Base-by-base conservation (phyloP, 352 stramenopile species). In the Phytophthora nicotianae region DNA sequence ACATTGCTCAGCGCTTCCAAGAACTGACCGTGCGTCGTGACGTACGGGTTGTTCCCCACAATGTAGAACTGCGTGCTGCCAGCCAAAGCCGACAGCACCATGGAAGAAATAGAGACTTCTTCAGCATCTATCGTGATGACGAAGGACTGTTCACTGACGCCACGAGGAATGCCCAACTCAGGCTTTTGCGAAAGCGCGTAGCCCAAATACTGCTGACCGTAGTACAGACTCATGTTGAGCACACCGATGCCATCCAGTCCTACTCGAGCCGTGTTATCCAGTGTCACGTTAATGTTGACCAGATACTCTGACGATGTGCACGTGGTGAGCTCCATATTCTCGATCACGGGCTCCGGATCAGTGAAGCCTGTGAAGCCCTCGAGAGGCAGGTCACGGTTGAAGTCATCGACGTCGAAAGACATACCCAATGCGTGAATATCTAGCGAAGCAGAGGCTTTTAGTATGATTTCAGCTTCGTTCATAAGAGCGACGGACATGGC, bases 161-260 rank as follows among this genome's bases (percentile, higher is more conserved):
- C 82, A n/a, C 82, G 76, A 23, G 78, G 78, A 19, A 88, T 70
- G 7, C 78, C 78, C 23, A 78, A 46, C 16, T 74, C 57, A 11
- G 78, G 67, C 5, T 80, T 57, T 19, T 60, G 53, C 19, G 78
- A 86, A 14, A 86, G 17, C 0, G 77, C 77, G 64, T 85, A 88
- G 53, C 82, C 82, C 21, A 91, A 57, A 50, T 87, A 90, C 16
- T 83, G 53, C 20, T 86, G 50, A 5, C 70, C 58, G 55, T 82
- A 83, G 72, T 89, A 89, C 13, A 91, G 29, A 46, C 66, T 89
- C 65, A 91, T 68, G 61, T 91, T 91, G 58, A 91, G 70, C 37
- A 65, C 64, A 16, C 79, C 83, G 29, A 91, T 75, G 38, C 75
- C 75, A 23, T 83, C 62, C 50, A 88, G 61, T 6, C 77, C 80